These are phyloP conservation scores for Pezicula rhizophila DNA, from an alignment of 2,329 filamentous ascomycete species.

Conservation along the genomic window DNA sequence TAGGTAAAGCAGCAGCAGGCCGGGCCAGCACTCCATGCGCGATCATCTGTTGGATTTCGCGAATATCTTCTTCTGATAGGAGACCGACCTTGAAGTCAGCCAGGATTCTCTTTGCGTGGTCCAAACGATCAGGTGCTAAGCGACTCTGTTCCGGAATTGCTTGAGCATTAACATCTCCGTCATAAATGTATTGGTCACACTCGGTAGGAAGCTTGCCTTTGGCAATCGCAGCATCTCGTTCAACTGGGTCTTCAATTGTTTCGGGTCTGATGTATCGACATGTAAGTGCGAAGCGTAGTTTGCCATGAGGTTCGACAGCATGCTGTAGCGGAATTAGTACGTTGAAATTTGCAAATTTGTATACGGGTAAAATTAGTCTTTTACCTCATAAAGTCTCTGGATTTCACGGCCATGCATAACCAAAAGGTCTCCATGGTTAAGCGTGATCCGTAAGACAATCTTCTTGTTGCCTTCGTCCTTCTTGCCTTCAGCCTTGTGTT, in stretches of 20 bases:
- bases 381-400: slow-evolving; percentile 52
- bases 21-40: too few species aligned
- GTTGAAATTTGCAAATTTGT: not conserved
- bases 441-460: slow-evolving; percentile 31
- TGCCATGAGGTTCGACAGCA: slow-evolving; percentile 43
- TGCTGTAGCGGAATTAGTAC: slow-evolving; percentile 34
- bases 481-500: slow-evolving; percentile 24
- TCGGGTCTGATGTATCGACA: slow-evolving; percentile 44
- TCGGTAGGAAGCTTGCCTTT: slow-evolving; percentile 31
- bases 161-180: slow-evolving; percentile 21
- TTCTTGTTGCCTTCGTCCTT: slow-evolving; percentile 25
- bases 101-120: too few species aligned
- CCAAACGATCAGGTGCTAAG: too few species aligned
- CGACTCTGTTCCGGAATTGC: not conserved
- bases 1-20: too few species aligned
- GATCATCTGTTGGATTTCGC: too few species aligned
- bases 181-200: slow-evolving; percentile 22
- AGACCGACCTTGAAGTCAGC: too few species aligned
- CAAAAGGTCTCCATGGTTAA: slow-evolving; percentile 59
- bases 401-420: slow-evolving; percentile 56
- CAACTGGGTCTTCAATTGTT: slow-evolving; percentile 28
- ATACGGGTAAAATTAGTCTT: slow-evolving; percentile 8
- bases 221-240: slow-evolving; percentile 20
- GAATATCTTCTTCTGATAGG: too few species aligned
- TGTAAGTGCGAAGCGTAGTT: slow-evolving; percentile 51